phyloP scores from a whole-genome alignment of 1,284 basidiomycete genomes.

The Cutaneotrichosporon cavernicola region DNA sequence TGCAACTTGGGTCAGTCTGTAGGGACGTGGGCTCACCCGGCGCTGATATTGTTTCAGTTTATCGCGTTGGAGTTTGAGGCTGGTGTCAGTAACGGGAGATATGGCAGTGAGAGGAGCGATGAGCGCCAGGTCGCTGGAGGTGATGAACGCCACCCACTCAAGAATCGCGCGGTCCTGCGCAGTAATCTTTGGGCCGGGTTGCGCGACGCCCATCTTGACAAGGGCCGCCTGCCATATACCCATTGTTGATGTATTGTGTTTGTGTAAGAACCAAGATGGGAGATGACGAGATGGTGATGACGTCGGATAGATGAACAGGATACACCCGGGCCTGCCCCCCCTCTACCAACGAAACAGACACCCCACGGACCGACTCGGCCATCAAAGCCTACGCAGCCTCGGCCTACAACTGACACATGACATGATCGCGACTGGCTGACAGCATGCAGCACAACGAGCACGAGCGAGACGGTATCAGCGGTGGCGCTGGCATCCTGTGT shows the following conservation, averaged over 20 bases:
- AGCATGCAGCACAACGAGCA: no score
- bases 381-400: no score
- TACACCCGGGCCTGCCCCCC: no score
- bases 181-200: slow-evolving; percentile 85
- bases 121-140: no score
- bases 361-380: no score
- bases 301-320: background rate
- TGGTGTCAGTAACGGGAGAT: slow-evolving; percentile 40
- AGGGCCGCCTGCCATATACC: slow-evolving; percentile 43
- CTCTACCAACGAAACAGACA: no score
- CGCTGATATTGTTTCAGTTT: slow-evolving; percentile 94
- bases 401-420: no score
- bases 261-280: background rate
- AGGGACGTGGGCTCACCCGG: slow-evolving; percentile 61
- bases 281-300: background rate
- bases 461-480: no score
- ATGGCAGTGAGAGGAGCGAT: background rate
- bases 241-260: slow-evolving; percentile 32
- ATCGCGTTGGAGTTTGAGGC: slow-evolving; percentile 92
- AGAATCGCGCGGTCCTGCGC: slow-evolving; percentile 89
- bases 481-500: no score
- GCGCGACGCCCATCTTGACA: slow-evolving; percentile 56
- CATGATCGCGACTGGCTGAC: no score
- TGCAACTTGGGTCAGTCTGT: slow-evolving; percentile 65
- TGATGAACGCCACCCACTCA: slow-evolving; percentile 65